phyloP scores from a whole-genome alignment of 2,329 filamentous ascomycete species.

The Neofusicoccum ribis region DNA sequence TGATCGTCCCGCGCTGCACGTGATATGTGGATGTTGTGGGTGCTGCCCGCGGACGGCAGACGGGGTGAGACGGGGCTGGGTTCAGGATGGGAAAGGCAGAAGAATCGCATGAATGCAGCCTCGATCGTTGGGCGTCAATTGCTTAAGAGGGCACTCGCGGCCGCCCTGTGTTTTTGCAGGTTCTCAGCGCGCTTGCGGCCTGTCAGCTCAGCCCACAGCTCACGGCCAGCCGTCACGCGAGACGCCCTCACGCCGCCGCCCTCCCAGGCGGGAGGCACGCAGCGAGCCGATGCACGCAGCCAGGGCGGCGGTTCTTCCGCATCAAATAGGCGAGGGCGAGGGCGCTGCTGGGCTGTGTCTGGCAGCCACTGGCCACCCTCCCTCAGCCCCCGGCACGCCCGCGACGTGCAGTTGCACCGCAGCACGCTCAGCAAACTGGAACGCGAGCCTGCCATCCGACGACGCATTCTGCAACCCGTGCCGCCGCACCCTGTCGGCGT shows the following conservation, averaged over 20 bases:
- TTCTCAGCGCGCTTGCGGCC: neutral
- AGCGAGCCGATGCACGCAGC: neutral
- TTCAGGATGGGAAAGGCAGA: conserved; percentile 6
- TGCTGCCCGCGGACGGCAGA: neutral
- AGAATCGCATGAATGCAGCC: conserved; percentile 18
- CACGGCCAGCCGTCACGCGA: neutral
- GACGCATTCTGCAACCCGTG: conserved; percentile 11
- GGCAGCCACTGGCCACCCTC: conserved; percentile 9
- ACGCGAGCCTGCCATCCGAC: conserved; percentile 10
- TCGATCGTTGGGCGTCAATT: conserved; percentile 16
- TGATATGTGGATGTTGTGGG: neutral
- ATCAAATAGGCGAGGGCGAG: neutral
- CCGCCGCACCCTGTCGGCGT: conserved; percentile 11
- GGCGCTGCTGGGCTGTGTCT: neutral
- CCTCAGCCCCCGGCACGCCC: neutral
- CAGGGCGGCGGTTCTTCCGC: neutral
- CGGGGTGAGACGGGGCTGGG: neutral
- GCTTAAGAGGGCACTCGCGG: neutral
- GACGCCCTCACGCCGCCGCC: neutral
- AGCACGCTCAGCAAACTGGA: conserved; percentile 4
- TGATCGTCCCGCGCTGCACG: conserved; percentile 9
- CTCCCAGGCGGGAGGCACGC: neutral
- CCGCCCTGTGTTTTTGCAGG: conserved; percentile 2
- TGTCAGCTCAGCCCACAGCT: conserved; percentile 1
- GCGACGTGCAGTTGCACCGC: conserved; percentile 7